Base-by-base conservation (phyloP, 768 basidiomycete species). In the Boletellus emodensis region DNA sequence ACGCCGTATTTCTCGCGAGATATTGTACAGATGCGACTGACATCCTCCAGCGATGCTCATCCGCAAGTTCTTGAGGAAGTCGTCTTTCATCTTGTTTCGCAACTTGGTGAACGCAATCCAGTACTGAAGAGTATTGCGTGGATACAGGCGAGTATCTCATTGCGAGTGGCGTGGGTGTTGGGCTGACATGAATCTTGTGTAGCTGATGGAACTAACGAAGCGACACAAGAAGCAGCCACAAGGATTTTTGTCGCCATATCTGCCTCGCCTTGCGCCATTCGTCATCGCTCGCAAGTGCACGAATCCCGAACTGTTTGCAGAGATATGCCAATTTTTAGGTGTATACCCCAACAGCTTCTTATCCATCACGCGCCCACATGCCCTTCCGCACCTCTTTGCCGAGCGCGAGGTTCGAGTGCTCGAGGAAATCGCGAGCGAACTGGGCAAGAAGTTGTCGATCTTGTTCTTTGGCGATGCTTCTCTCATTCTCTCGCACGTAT, bases 321-420 rank as follows among this genome's bases (percentile, higher is more conserved):
- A 92, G 59, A 71, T 77, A 2, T 89, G 89, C 64, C 79, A 78
- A n/a, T 78, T 92, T 55, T 72, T 92, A 59, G 74, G 75, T 10
- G 73, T 82, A 32, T 65, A 76, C 13, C 75, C 78, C 1, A 64
- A 67, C 9, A 79, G 79, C 54, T 90, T 94, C 61, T 72, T 94
- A 41, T 70, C 76, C 3, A 74, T 80, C 24, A 87, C 83, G 1
- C 75, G 86, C 18, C 61, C 76, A 12, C 75, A 80, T 49, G 87
- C 83, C 2, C 75, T 92, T 6, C 92, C 93, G 0, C 70, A 72
- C 17, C 65, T 94, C 33, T 87, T 89, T 62, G 84, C 81, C 8
- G 72, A 73, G 38, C 75, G 81, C 54, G 82, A 90, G 37, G 53
- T 67, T 20, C 76, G 71, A 43, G 79, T 81, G 0, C 73, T 95